Percentiles rank a stretch among this genome's conserved stretches.
These are phyloP conservation scores for Spizellomyces sp. DNA, from an alignment of 192 early-diverging fungal species.

Conservation along the genomic window DNA sequence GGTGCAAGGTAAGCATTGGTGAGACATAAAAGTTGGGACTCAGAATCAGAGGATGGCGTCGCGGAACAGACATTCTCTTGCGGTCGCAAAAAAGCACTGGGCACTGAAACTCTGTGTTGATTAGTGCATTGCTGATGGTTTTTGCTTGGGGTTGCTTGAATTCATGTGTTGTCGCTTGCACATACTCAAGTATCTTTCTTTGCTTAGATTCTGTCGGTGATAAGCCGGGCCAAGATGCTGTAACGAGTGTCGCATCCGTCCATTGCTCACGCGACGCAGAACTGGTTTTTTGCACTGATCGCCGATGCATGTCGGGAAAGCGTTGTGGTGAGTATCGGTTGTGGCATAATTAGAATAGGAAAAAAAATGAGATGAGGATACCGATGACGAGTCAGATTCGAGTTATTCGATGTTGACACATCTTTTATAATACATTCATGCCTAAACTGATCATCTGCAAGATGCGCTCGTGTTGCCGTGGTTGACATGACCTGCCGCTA, in stretches of 20 bases:
- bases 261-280: not conserved
- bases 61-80: constrained; percentile 30
- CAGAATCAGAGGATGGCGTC: constrained; percentile 19
- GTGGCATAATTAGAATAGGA: not conserved
- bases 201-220: not conserved
- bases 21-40: not conserved
- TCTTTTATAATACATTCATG: constrained; percentile 32
- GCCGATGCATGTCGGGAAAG: not conserved
- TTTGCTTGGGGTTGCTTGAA: not conserved
- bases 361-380: constrained; percentile 17
- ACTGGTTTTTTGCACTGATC: too few species aligned
- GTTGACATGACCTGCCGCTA: not conserved
- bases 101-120: constrained; percentile 30
- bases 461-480: not conserved
- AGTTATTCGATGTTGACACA: constrained; percentile 31
- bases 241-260: not conserved
- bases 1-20: not conserved
- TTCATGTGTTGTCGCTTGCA: too few species aligned
- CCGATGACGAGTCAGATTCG: constrained; percentile 39
- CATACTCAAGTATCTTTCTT: not conserved
- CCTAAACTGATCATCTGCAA: constrained; percentile 27
- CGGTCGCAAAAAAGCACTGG: constrained; percentile 32
- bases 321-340: not conserved
- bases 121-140: constrained; percentile 11
- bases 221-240: not conserved